A percentile compares a stretch with the other conserved stretches of the same genome.
phyloP scores from a whole-genome alignment of 1,284 basidiomycete species.

The Mixia osmundae region DNA sequence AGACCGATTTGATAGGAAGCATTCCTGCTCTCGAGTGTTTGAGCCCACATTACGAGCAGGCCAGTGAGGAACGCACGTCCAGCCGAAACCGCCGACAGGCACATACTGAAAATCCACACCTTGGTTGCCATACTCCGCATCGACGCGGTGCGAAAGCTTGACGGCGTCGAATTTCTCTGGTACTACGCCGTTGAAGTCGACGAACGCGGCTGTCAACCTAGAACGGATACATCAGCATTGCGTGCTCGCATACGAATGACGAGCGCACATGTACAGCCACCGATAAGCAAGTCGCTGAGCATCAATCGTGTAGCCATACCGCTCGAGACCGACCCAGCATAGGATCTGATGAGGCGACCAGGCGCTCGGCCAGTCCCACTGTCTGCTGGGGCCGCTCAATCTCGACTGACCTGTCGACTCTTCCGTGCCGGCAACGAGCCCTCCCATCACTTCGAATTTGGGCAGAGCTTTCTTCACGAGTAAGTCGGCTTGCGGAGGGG shows the following conservation, averaged over 20 bases:
- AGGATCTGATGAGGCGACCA: conserved; percentile 88
- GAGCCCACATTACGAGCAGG: conserved; percentile 3
- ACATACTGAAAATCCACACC: conserved; percentile 53
- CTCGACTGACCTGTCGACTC: conserved; percentile 88
- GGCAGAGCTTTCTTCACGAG: conserved; percentile 69
- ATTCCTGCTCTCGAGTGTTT: conserved; percentile 24
- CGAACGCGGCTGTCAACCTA: conserved; percentile 42
- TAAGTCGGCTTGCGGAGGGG: conserved; percentile 76
- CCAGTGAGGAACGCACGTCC: conserved; percentile 24
- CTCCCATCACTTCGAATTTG: conserved; percentile 90
- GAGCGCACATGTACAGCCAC: conserved; percentile 74
- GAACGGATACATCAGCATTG: background rate
- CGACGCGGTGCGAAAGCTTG: conserved; percentile 76
- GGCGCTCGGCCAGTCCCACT: conserved; percentile 39
- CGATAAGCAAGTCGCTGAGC: conserved; percentile 81
- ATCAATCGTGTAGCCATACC: conserved; percentile 84
- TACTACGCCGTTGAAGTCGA: conserved; percentile 71
- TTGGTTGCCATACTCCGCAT: conserved; percentile 97
- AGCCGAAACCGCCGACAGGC: conserved; percentile 48
- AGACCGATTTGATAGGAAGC: conserved; percentile 84
- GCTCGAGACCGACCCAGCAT: conserved; percentile 87
- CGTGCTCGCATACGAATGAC: background rate
- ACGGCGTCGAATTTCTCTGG: conserved; percentile 97
- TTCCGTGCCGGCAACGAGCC: conserved; percentile 89
- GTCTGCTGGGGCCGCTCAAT: conserved; percentile 87